Conservation (phyloP, 2,329 filamentous ascomycete genomes). For the Arthrobotrys sinensis region DNA sequence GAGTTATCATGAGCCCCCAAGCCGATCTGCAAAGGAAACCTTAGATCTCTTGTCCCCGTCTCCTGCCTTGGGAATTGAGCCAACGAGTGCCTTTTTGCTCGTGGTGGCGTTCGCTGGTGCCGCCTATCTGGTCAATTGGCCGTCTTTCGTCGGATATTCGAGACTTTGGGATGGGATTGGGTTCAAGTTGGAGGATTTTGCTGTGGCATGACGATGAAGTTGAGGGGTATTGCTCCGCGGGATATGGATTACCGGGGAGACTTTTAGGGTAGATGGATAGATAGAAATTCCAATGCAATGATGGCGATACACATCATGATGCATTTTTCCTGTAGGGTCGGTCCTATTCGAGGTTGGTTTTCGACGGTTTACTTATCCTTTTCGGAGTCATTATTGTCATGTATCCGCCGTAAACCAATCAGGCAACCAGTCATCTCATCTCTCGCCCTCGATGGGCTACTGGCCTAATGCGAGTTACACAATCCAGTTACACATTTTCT, state of each 20-base stretch:
- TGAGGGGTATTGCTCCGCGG: conserved; percentile 18
- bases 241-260: background rate
- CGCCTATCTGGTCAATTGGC: conserved; percentile 16
- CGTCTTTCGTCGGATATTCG: conserved; percentile 36
- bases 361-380: background rate
- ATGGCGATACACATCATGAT: background rate
- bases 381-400: background rate
- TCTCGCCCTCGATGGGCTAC: no score
- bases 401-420: background rate
- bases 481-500: background rate
- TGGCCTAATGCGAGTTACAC: background rate
- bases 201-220: background rate
- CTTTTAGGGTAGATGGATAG: background rate
- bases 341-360: background rate
- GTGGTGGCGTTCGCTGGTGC: conserved; percentile 26
- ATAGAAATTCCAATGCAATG: background rate
- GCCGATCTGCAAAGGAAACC: conserved; percentile 17
- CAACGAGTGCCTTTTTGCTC: background rate
- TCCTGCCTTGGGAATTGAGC: background rate
- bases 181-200: background rate
- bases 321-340: background rate
- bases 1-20: conserved; percentile 1
- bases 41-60: conserved; percentile 19
- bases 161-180: conserved; percentile 4
- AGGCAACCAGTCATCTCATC: conserved; percentile 10